Evolutionary conservation across 768 basidiomycete genomes (phyloP), one percentile per base, ranked within the genome.

Genomic region (Pisolithus marmoratus): DNA sequence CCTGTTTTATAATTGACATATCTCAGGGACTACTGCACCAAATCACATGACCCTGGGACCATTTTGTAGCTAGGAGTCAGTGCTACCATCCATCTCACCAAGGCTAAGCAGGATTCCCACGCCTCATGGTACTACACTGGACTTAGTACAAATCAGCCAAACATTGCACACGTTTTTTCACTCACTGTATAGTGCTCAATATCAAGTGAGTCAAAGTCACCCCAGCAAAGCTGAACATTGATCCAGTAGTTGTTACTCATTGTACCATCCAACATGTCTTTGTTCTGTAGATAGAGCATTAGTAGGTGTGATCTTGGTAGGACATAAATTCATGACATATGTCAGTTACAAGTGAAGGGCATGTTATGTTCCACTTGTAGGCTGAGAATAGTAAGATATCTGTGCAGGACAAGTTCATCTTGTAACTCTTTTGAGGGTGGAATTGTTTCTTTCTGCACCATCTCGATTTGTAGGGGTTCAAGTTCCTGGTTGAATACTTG

Each of bases 371-470:
- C 96, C 96, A 99, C 82, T 92, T 93, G 70, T 91, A 90, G 1
- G 90, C 88, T 12, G 94, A 96, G 82, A 99, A 98, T 47, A 99
- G 77, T 19, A 99, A 77, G 64, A 99, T 95, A 64, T 99, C 96
- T 48, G 95, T 94, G 58, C 95, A 97, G n/a, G 94, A 95, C 8
- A 93, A 96, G 73, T 99, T 99, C 96, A 99, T 98, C 82, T 99
- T 99, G 83, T 99, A 99, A 77, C 93, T 96, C 79, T 97, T 97
- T 72, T 95, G 90, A 61, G 95, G 95, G 69, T 96, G 96, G 55
- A n/a, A 99, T 99, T 0, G 96, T 97, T 71, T 99, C 96, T 71
- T 99, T 99, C 70, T 98, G 96, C 0, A 99, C 96, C 0, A 94
- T 98, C 76, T 98, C 96, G 60, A 99, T 99, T 60, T 97, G 94